Conservation (phyloP, 352 stramenopile genomes). For the Phytophthora pisi region DNA sequence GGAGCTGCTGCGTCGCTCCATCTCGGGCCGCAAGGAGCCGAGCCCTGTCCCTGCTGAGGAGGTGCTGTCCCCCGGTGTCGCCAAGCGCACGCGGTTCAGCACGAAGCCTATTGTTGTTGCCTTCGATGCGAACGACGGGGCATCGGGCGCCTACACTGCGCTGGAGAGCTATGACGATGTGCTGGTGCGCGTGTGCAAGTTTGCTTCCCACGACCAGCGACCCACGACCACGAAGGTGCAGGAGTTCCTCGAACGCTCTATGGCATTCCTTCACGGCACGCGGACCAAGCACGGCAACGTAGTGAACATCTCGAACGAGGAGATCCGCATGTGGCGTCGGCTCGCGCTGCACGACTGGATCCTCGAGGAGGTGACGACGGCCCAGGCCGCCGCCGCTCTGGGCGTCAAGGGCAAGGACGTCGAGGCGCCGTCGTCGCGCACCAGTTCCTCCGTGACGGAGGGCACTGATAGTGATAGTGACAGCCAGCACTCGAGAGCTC, state of each 20-base stretch:
- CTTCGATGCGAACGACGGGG: slow-evolving; percentile 28
- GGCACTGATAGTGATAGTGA: slow-evolving; percentile 67
- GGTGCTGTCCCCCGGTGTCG: slow-evolving; percentile 45
- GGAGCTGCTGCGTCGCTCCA: slow-evolving; percentile 32
- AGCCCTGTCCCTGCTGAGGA: slow-evolving; percentile 50
- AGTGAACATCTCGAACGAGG: slow-evolving; percentile 79
- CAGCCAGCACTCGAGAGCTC: slow-evolving; percentile 24
- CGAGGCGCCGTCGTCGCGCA: slow-evolving; percentile 37
- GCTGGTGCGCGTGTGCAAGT: slow-evolving; percentile 72
- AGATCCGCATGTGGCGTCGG: slow-evolving; percentile 83
- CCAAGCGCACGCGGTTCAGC: slow-evolving; percentile 59
- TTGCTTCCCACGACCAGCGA: slow-evolving; percentile 69
- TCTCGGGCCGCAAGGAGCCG: slow-evolving; percentile 25
- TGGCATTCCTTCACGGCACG: slow-evolving; percentile 72
- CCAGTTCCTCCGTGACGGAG: slow-evolving; percentile 59
- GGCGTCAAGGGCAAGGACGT: slow-evolving; percentile 52
- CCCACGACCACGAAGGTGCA: slow-evolving; percentile 74
- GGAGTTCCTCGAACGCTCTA: slow-evolving; percentile 79
- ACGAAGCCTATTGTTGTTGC: slow-evolving; percentile 33
- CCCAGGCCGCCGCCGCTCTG: slow-evolving; percentile 23
- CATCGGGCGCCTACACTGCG: slow-evolving; percentile 44
- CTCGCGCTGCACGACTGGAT: slow-evolving; percentile 72
- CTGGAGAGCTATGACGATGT: slow-evolving; percentile 84
- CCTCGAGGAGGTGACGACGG: slow-evolving; percentile 56
- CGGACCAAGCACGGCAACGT: slow-evolving; percentile 73